Percentiles rank a stretch among this genome's conserved stretches.
phyloP scores from a whole-genome alignment of 1,284 basidiomycete species.

The Phenoliferia sp. region DNA sequence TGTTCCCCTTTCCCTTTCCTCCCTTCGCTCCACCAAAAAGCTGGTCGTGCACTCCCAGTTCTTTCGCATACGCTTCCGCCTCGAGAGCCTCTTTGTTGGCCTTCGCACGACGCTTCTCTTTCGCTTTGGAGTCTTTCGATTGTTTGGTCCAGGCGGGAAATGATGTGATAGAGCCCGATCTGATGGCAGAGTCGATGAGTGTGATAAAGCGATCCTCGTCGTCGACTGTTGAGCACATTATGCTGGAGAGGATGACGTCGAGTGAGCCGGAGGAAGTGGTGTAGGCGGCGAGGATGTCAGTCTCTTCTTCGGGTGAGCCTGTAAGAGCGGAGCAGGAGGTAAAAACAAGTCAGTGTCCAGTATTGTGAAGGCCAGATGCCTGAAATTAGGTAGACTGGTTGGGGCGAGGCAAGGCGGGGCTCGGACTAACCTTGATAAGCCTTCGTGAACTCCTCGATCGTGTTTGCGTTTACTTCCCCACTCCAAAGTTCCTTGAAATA shows the following conservation, averaged over 20 bases:
- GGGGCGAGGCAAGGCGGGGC: not conserved
- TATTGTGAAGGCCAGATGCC: too few species aligned
- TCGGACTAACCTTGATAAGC: slow-evolving; percentile 74
- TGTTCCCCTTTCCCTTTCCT: slow-evolving; percentile 57
- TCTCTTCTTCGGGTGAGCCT: slow-evolving; percentile 78
- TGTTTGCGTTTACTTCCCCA: slow-evolving; percentile 63
- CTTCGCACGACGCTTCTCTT: slow-evolving; percentile 52
- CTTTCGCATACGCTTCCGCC: slow-evolving; percentile 77
- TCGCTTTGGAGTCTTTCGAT: slow-evolving; percentile 70
- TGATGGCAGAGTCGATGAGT: slow-evolving; percentile 64
- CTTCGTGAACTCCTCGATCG: slow-evolving; percentile 82
- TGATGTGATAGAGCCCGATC: slow-evolving; percentile 51
- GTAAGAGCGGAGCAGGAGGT: too few species aligned
- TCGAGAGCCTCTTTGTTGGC: slow-evolving; percentile 71
- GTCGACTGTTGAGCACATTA: slow-evolving; percentile 66
- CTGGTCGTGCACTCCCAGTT: slow-evolving; percentile 90
- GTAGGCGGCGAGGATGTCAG: slow-evolving; percentile 73
- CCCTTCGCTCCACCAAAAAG: slow-evolving; percentile 63
- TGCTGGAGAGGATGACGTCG: slow-evolving; percentile 69
- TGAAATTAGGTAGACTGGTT: too few species aligned
- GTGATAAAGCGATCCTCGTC: slow-evolving; percentile 78
- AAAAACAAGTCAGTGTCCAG: too few species aligned
- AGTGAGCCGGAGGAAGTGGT: slow-evolving; percentile 62
- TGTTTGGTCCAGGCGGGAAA: slow-evolving; percentile 63
- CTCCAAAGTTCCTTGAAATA: slow-evolving; percentile 86